Conservation (phyloP, 148 eudicot species). For the Camellia granthamiana region DNA sequence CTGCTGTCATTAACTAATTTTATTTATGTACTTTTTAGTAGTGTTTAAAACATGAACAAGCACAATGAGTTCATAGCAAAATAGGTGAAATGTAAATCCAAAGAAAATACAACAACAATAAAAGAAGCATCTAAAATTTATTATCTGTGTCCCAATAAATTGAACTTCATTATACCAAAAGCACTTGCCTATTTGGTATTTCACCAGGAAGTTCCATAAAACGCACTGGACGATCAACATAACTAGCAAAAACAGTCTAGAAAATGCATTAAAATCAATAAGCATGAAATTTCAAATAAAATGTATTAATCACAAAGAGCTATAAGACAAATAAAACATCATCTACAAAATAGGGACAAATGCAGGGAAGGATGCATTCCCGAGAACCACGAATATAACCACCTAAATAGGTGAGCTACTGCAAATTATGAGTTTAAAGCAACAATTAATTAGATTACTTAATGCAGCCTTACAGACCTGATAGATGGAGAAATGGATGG, state of each 20-base stretch:
- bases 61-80: not conserved
- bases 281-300: constrained; percentile 10
- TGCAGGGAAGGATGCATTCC: not conserved
- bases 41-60: not conserved
- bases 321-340: not conserved
- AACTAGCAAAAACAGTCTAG: constrained; percentile 85
- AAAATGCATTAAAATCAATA: constrained; percentile 26
- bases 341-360: not conserved
- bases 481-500: not conserved
- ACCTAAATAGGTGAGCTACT: constrained; percentile 1
- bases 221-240: constrained; percentile 83
- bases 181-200: constrained; percentile 72
- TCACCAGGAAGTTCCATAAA: constrained; percentile 99
- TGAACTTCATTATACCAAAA: not conserved
- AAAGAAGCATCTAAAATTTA: not conserved
- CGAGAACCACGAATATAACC: not conserved
- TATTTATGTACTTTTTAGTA: not conserved
- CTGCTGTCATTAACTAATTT: not conserved
- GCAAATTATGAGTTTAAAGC: not conserved
- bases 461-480: not conserved
- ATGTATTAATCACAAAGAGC: not conserved
- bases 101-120: not conserved
- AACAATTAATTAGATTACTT: not conserved
- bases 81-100: not conserved
- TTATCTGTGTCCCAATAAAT: constrained; percentile 1